These are phyloP conservation scores for Albizia julibrissin DNA, from an alignment of 306 rosid species.

Conservation along the genomic window DNA sequence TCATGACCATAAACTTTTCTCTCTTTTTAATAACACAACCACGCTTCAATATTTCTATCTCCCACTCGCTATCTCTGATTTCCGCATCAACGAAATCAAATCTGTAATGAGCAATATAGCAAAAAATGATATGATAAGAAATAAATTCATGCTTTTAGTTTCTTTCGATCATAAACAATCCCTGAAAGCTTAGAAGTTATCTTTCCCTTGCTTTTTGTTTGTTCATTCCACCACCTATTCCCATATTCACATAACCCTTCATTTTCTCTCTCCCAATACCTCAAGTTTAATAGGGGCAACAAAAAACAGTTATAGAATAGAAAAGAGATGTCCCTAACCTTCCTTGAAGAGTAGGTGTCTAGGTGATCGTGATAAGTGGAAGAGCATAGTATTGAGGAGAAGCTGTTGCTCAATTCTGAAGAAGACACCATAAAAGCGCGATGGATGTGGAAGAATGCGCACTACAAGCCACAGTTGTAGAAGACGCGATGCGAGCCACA, in stretches of 20 bases:
- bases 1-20: constrained; percentile 45
- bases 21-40: neutral
- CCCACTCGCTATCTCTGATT: neutral
- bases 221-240: constrained; percentile 3
- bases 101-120: neutral
- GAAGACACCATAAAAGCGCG: too few relatives aligned
- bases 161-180: constrained; percentile 12
- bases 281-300: too few relatives aligned
- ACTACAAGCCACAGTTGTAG: too few relatives aligned
- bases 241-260: neutral
- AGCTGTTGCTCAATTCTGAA: neutral
- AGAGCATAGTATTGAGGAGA: neutral
- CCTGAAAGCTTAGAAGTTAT: constrained; percentile 33
- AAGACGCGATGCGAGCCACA: too few relatives aligned
- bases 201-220: constrained; percentile 22
- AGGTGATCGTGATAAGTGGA: neutral
- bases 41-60: neutral
- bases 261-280: neutral
- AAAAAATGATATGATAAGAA: constrained; percentile 11
- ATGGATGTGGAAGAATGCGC: too few relatives aligned
- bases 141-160: constrained; percentile 20
- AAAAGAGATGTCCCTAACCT: neutral
- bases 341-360: neutral
- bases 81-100: constrained; percentile 30
- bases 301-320: neutral